These are phyloP conservation scores for Xerocomus nothofagi DNA, from an alignment of 1,284 basidiomycete species.

Conservation along the genomic window DNA sequence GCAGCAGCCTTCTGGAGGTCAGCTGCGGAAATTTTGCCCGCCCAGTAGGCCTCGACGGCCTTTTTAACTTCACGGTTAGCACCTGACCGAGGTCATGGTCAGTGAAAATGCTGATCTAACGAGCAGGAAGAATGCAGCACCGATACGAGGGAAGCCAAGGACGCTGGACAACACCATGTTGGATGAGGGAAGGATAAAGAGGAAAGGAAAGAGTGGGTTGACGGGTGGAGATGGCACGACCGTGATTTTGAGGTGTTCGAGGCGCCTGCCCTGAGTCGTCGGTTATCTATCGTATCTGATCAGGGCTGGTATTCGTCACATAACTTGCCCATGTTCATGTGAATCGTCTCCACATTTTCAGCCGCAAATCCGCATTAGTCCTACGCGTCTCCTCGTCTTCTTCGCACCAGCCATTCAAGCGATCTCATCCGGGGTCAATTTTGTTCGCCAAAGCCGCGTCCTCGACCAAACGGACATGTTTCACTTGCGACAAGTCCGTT, in stretches of 20 bases:
- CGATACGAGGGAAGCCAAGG: slow-evolving; percentile 98
- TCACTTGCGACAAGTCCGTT: not conserved
- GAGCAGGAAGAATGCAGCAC: slow-evolving; percentile 42
- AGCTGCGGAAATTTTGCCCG: slow-evolving; percentile 85
- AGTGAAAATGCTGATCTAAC: not conserved
- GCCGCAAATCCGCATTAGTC: slow-evolving; percentile 3
- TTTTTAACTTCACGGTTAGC: slow-evolving; percentile 98
- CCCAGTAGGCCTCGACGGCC: slow-evolving; percentile 98
- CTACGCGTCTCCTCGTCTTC: not conserved
- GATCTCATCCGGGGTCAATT: not conserved
- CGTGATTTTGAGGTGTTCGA: slow-evolving; percentile 33
- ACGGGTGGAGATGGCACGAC: slow-evolving; percentile 11
- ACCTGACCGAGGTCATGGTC: slow-evolving; percentile 42
- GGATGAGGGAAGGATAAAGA: slow-evolving; percentile 22
- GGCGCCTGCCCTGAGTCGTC: slow-evolving; percentile 37
- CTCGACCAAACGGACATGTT: no score
- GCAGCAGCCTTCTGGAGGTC: slow-evolving; percentile 90
- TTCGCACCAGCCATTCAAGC: slow-evolving; percentile 1
- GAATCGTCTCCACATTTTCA: slow-evolving; percentile 12
- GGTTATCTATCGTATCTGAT: slow-evolving; percentile 33
- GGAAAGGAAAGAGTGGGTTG: slow-evolving; percentile 35
- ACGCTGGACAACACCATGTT: slow-evolving; percentile 82
- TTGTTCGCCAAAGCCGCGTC: no score
- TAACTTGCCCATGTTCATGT: slow-evolving; percentile 21
- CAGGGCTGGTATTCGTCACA: slow-evolving; percentile 5